Percentiles rank a stretch among this genome's conserved stretches.
Evolutionary conservation across 257 asterid species (phyloP).

Genomic region (Vinca minor): DNA sequence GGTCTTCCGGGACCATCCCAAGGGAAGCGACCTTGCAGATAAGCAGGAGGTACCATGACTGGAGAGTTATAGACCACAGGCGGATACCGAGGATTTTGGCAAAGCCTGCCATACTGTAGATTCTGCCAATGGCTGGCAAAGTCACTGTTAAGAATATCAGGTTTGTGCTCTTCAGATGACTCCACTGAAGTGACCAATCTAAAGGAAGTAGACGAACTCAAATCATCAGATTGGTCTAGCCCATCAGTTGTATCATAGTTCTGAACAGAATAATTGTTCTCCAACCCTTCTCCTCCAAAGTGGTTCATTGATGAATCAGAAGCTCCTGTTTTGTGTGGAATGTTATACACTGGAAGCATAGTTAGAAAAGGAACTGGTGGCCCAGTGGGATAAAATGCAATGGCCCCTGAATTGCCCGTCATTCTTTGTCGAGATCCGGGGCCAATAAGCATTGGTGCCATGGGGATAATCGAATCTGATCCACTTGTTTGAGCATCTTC

Average conservation of each 20-base stretch:
- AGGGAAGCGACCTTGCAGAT: slow-evolving; percentile 67
- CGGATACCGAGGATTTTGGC: slow-evolving; percentile 57
- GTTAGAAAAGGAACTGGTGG: slow-evolving; percentile 93
- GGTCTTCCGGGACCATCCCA: slow-evolving; percentile 84
- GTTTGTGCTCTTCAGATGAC: slow-evolving; percentile 39
- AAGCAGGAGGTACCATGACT: slow-evolving; percentile 71
- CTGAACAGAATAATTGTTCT: slow-evolving; percentile 39
- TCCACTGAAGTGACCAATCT: slow-evolving; percentile 39
- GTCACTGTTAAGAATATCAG: slow-evolving; percentile 87
- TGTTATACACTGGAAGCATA: slow-evolving; percentile 82
- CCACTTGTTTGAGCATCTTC: slow-evolving; percentile 72
- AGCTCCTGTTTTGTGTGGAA: slow-evolving; percentile 50
- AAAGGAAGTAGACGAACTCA: slow-evolving; percentile 34
- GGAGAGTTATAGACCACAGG: slow-evolving; percentile 63
- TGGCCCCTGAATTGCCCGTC: slow-evolving; percentile 53
- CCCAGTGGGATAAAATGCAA: slow-evolving; percentile 88
- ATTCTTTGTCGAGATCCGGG: slow-evolving; percentile 56
- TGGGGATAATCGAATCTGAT: slow-evolving; percentile 58
- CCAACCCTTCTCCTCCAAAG: slow-evolving; percentile 42
- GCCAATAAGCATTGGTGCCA: slow-evolving; percentile 68
- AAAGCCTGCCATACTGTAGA: slow-evolving; percentile 77
- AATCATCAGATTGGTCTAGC: slow-evolving; percentile 47
- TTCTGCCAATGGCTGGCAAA: slow-evolving; percentile 88
- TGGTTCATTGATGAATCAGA: slow-evolving; percentile 50
- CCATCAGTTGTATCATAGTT: slow-evolving; percentile 39